Base-by-base conservation (phyloP, 2,329 filamentous ascomycete genomes). In the Thelonectria rubi region DNA sequence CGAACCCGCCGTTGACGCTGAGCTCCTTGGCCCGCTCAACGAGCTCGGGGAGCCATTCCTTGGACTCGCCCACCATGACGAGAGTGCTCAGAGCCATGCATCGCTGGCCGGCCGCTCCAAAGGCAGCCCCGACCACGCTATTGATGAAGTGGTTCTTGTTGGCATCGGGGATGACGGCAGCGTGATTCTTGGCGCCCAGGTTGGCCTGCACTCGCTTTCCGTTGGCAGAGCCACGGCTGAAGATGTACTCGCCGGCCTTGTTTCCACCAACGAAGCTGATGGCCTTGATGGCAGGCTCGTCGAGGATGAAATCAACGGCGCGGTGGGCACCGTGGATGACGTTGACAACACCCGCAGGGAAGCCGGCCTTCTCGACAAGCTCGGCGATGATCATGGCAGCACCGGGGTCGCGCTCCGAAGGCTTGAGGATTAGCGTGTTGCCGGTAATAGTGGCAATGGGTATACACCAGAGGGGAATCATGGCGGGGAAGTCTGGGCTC, bases 381-480 rank as follows among this genome's bases (percentile, higher is more conserved):
- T 94, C 91, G 14, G 90, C 91, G 32, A 95, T 83, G 73, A 95
- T 94, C 90, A 95, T 93, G 72, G 89, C 88, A 10, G 91, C 91
- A 63, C 92, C 92, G 9, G 92, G 92, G 72, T 94, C 92, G 60
- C 92, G 88, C 81, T 96, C 92, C 1, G 92, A 94, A 10, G 92
- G 92, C 84, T 96, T 96, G 70, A 96, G 82, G 69, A 96, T 87
- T 60, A 93, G 82, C 14, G 91, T 94, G 82, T 96, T 96, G 54
- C 92, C 92, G 17, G 91, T 93, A 26, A 94, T 86, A 45, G 91
- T 92, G 48, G 92, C 92, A 70, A 95, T 91, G 40, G 92, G 92
- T 64, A 96, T 93, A 63, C 87, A 93, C 92, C 92, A 96, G n/a
- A 96, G 84, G 3, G 92, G 92, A 76, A 96, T 95, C 92, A 96